A percentile compares a stretch with the other conserved stretches of the same genome.
Evolutionary conservation across 2,329 filamentous ascomycete species (phyloP).

Genomic region (Byssoonygena ceratinophila): DNA sequence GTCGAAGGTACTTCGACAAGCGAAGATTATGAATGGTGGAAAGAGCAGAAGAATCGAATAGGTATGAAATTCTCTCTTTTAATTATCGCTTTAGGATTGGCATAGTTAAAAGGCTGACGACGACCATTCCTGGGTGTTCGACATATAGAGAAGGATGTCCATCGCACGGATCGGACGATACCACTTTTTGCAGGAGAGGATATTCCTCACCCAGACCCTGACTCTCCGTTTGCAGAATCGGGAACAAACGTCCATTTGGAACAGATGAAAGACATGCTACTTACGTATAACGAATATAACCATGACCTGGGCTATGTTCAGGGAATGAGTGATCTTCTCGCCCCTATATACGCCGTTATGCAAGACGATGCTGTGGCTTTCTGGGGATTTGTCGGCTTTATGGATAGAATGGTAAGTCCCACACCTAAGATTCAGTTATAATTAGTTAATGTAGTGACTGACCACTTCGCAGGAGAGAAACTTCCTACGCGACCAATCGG

Average conservation of each 20-base stretch:
- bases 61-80: slow-evolving; percentile 46
- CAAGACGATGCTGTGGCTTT: slow-evolving; percentile 96
- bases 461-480: slow-evolving; percentile 58
- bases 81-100: not conserved
- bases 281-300: slow-evolving; percentile 98
- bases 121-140: slow-evolving; percentile 46
- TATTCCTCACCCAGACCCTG: slow-evolving; percentile 88
- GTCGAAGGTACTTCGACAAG: slow-evolving; percentile 68
- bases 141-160: slow-evolving; percentile 86
- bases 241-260: slow-evolving; percentile 97
- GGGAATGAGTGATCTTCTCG: slow-evolving; percentile 94
- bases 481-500: slow-evolving; percentile 87
- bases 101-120: slow-evolving; percentile 21
- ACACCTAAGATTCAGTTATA: not conserved
- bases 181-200: slow-evolving; percentile 95
- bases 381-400: slow-evolving; percentile 92
- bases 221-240: slow-evolving; percentile 82
- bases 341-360: slow-evolving; percentile 91
- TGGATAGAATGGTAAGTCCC: slow-evolving; percentile 69
- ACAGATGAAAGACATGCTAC: slow-evolving; percentile 97
- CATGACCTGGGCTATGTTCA: slow-evolving; percentile 92
- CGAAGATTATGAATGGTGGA: slow-evolving; percentile 89
- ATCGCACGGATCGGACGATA: slow-evolving; percentile 87
- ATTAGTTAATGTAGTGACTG: not conserved
- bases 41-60: slow-evolving; percentile 84